These are phyloP conservation scores for Aspergillus sp. DNA, from an alignment of 2,329 filamentous ascomycete species.

Conservation along the genomic window DNA sequence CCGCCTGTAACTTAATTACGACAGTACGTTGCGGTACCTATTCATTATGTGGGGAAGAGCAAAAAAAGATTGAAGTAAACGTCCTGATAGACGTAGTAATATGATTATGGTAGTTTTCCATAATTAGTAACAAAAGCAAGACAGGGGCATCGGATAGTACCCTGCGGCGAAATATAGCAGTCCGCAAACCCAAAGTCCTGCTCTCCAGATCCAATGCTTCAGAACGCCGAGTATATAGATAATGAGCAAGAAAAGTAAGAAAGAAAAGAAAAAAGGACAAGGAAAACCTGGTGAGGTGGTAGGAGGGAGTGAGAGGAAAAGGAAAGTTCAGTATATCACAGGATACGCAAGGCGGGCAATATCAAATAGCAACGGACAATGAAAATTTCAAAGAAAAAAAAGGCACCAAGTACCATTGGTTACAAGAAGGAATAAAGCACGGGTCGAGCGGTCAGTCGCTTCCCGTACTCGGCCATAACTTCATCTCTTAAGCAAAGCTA, in stretches of 20 bases:
- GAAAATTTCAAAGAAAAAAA: constrained; percentile 4
- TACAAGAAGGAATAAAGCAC: constrained; percentile 18
- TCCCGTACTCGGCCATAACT: constrained; percentile 39
- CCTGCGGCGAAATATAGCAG: constrained; percentile 18
- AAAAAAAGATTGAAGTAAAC: not conserved
- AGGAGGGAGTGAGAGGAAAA: not conserved
- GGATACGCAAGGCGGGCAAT: constrained; percentile 20
- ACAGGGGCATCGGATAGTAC: constrained; percentile 15
- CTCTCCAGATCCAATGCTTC: constrained; percentile 35
- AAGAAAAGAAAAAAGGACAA: constrained; percentile 14
- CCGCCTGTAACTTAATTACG: too few species aligned
- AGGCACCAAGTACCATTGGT: constrained; percentile 20
- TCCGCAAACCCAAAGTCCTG: constrained; percentile 27
- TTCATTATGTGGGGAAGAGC: too few species aligned
- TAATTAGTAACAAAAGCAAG: constrained; percentile 19
- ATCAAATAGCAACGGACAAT: constrained; percentile 12
- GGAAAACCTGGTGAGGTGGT: constrained; percentile 19
- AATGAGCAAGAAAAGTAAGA: constrained; percentile 11
- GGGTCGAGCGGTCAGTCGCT: constrained; percentile 25
- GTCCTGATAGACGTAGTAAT: constrained; percentile 12
- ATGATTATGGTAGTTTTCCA: constrained; percentile 20
- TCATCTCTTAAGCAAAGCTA: constrained; percentile 37
- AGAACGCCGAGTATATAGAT: constrained; percentile 32
- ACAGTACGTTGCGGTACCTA: too few species aligned
- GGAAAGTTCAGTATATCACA: constrained; percentile 22